Percentiles rank a stretch among this genome's conserved stretches.
Conservation (phyloP, 495 filamentous ascomycete genomes). For the Penicillium nucicola region DNA sequence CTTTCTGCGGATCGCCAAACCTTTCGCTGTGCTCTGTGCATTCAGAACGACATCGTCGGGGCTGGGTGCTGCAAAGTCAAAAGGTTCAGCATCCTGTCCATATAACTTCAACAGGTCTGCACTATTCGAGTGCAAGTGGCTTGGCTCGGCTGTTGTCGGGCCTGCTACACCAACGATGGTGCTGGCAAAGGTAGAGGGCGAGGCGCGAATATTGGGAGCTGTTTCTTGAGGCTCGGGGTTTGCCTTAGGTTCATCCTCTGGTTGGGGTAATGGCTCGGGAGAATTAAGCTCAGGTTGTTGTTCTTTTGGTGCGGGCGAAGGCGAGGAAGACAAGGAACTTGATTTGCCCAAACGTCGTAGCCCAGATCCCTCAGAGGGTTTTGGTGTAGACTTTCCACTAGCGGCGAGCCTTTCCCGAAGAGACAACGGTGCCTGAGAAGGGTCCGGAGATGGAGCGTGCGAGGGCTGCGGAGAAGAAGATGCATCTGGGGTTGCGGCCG, state of each 20-base stretch:
- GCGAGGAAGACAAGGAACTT: slow-evolving; percentile 10
- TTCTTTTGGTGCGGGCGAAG: slow-evolving; percentile 16
- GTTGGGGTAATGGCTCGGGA: neutral
- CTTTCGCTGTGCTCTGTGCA: slow-evolving; percentile 79
- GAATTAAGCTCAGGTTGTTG: slow-evolving; percentile 15
- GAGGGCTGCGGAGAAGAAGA: slow-evolving; percentile 4
- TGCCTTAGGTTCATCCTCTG: neutral
- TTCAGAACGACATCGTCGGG: slow-evolving; percentile 87
- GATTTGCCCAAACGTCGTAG: slow-evolving; percentile 21
- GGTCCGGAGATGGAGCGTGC: slow-evolving; percentile 7
- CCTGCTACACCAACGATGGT: slow-evolving; percentile 55
- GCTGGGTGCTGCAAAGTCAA: slow-evolving; percentile 83
- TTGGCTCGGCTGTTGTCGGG: slow-evolving; percentile 33
- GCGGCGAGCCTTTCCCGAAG: slow-evolving; percentile 37
- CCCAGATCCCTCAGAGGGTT: slow-evolving; percentile 25
- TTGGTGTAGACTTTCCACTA: slow-evolving; percentile 25
- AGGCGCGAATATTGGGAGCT: slow-evolving; percentile 30
- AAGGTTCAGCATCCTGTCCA: slow-evolving; percentile 47
- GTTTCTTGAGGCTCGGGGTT: slow-evolving; percentile 13
- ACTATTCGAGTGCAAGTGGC: slow-evolving; percentile 34
- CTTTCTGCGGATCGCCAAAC: slow-evolving; percentile 60
- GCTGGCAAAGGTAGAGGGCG: slow-evolving; percentile 67
- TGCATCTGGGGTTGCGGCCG: slow-evolving; percentile 7
- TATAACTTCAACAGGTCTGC: slow-evolving; percentile 53
- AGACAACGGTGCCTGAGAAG: slow-evolving; percentile 25